phyloP scores from a whole-genome alignment of 2,329 filamentous ascomycete genomes.

The Hypocrella siamensis region DNA sequence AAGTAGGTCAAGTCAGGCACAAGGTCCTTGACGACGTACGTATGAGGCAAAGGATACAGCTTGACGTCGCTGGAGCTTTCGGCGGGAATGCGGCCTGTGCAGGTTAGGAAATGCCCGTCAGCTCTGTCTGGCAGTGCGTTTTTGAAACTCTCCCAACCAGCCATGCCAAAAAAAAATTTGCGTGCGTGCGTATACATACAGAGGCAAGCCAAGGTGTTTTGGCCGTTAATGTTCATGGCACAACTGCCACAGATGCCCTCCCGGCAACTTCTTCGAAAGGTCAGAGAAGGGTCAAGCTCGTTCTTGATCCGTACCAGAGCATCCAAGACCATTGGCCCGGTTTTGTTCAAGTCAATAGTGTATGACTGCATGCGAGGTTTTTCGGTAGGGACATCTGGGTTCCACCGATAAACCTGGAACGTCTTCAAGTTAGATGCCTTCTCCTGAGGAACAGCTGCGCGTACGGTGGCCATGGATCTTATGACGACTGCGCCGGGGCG shows the following conservation, averaged over 20 bases:
- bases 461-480: constrained; percentile 39
- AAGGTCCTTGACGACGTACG: constrained; percentile 97
- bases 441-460: constrained; percentile 44
- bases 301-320: constrained; percentile 98
- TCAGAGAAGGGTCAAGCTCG: constrained; percentile 90
- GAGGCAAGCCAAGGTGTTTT: constrained; percentile 93
- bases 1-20: constrained; percentile 96
- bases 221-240: constrained; percentile 99
- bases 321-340: constrained; percentile 95
- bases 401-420: constrained; percentile 99
- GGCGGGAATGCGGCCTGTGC: constrained; percentile 74
- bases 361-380: constrained; percentile 96
- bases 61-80: constrained; percentile 70
- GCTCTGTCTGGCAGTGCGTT: too few relatives aligned
- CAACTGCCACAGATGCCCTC: constrained; percentile 98
- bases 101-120: too few relatives aligned
- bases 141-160: too few relatives aligned
- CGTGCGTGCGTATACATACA: constrained; percentile 54
- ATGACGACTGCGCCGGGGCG: constrained; percentile 25
- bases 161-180: too few relatives aligned
- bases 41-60: constrained; percentile 96
- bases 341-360: constrained; percentile 94
- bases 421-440: constrained; percentile 66
- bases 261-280: constrained; percentile 88
- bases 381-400: constrained; percentile 76